Conservation (phyloP, 169 alveolate species). For the Babesia caballi region DNA sequence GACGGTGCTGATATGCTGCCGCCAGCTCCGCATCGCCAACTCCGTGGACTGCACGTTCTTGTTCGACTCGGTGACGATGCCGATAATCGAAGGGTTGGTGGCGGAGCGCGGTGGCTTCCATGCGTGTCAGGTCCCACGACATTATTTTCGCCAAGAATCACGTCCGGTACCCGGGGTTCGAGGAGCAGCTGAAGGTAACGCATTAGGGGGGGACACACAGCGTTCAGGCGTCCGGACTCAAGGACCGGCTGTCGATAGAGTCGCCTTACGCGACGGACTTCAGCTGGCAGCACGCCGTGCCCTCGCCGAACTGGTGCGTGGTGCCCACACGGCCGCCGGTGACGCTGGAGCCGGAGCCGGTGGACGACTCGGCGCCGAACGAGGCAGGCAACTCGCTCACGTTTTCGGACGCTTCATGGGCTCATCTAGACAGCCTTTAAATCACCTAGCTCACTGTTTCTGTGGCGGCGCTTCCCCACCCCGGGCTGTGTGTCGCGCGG, state of each 20-base stretch:
- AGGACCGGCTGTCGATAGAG: background rate
- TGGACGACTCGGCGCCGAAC: background rate
- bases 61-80: slow-evolving; percentile 44
- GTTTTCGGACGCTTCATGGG: slow-evolving; percentile 2
- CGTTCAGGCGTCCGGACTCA: slow-evolving; percentile 26
- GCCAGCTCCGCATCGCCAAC: slow-evolving; percentile 56
- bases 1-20: slow-evolving; percentile 19
- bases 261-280: slow-evolving; percentile 16
- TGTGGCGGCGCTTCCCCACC: background rate
- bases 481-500: background rate
- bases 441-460: background rate
- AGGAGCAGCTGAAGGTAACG: slow-evolving; percentile 39
- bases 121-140: background rate
- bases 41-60: slow-evolving; percentile 1
- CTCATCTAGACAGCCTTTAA: background rate
- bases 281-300: slow-evolving; percentile 42
- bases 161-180: slow-evolving; percentile 8
- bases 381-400: slow-evolving; percentile 1
- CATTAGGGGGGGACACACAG: background rate
- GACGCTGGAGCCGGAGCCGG: background rate
- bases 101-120: background rate
- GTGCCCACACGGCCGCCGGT: background rate
- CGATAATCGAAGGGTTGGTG: slow-evolving; percentile 51
- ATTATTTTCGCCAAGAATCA: slow-evolving; percentile 34
- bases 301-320: slow-evolving; percentile 44